Evolutionary conservation across 2,329 filamentous ascomycete species (phyloP).

Genomic region (Hypoxylon sp.): DNA sequence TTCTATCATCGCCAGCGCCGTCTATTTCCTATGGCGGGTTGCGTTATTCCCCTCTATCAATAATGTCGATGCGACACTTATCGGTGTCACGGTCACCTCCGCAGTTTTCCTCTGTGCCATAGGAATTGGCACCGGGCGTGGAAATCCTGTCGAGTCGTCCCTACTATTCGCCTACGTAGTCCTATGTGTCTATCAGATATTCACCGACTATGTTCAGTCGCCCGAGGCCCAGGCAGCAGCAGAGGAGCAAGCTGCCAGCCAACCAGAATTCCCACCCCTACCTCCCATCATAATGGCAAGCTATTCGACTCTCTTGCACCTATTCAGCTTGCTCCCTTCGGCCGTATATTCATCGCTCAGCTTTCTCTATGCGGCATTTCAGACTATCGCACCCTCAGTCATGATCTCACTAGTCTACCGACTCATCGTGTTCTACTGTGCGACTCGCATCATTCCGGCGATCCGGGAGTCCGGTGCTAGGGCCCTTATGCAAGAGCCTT

Average conservation of each 20-base stretch:
- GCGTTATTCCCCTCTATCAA: constrained; percentile 92
- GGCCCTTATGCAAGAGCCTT: constrained; percentile 85
- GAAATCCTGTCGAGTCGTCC: constrained; percentile 95
- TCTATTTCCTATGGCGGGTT: constrained; percentile 97
- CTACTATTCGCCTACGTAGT: constrained; percentile 96
- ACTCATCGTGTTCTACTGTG: constrained; percentile 93
- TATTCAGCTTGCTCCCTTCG: constrained; percentile 83
- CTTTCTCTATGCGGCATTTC: constrained; percentile 90
- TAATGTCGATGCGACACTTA: constrained; percentile 91
- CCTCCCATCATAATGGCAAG: constrained; percentile 99
- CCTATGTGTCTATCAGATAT: constrained; percentile 99
- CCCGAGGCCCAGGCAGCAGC: constrained; percentile 68
- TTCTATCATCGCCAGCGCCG: constrained; percentile 89
- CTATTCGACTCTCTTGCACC: constrained; percentile 89
- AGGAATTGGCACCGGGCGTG: constrained; percentile 92
- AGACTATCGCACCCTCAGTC: constrained; percentile 94
- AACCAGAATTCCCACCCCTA: constrained; percentile 94
- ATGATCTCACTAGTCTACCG: constrained; percentile 95
- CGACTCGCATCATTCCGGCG: constrained; percentile 94
- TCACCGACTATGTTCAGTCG: constrained; percentile 95
- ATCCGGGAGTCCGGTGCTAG: constrained; percentile 87
- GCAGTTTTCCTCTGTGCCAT: constrained; percentile 93
- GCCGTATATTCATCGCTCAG: constrained; percentile 86
- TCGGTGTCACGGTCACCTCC: constrained; percentile 91
- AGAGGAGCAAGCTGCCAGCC: constrained; percentile 62